Base-by-base conservation (phyloP, 495 filamentous ascomycete genomes). In the Penicillium coffeae region DNA sequence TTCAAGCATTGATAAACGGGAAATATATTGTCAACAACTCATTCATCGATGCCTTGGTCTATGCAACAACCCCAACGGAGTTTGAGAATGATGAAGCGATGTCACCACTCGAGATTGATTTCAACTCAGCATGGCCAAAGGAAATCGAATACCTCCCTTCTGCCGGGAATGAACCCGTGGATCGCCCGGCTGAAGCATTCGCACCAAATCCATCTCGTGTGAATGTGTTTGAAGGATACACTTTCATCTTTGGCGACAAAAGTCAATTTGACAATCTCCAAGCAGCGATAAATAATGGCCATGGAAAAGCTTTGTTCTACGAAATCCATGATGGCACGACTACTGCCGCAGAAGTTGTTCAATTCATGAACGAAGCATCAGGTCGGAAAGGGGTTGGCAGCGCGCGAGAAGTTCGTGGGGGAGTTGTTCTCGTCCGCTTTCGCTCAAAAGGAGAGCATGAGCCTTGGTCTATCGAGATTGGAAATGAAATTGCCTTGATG, bases 1-100 rank as follows among this genome's bases (percentile, higher is more conserved):
- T 97, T 3, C 90, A 95, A 59, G 92, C 88, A n/a, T 73, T 98
- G 18, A 82, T 96, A 41, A 86, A 91, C 53, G 90, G 78, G 10
- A 86, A 77, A 72, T 82, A 83, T 52, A 85, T 97, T 39, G 91
- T 96, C 10, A 81, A 84, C 8, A 79, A 88, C 38, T 77, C 76
- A 3, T 98, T 84, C 51, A 71, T 91, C 35, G 80, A 88, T 47
- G 80, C 89, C 8, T 69, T 90, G 3, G 72, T 86, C 37, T 87
- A 85, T 42, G 88, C 86, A n/a, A 73, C 81, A 2, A 70, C 68
- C 0, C 72, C 79, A 2, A 70, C 76, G 20, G 73, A 76, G 21
- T 65, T 70, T 0, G 73, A 75, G 20, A 80, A 81, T n/a, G 45
- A 70, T 8, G 74, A 78, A 20, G 74, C 72, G 0, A 59, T 78